Conservation (phyloP, 768 basidiomycete genomes). For the Mycena alexandri region DNA sequence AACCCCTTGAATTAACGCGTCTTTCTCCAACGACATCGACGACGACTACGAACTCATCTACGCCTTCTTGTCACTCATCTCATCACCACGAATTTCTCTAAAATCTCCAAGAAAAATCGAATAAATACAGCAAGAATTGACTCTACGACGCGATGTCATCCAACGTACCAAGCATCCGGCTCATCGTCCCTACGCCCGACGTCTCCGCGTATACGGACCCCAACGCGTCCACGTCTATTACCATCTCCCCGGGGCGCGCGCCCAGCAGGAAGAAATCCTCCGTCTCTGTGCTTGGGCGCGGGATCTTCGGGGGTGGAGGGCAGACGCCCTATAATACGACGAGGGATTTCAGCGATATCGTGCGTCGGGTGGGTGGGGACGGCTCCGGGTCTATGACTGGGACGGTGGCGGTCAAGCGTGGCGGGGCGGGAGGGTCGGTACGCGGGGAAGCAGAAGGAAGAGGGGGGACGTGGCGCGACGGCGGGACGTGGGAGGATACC, state of each 20-base stretch:
- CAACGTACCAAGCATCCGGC: conserved; percentile 58
- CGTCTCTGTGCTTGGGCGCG: conserved; percentile 55
- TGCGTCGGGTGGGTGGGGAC: conserved; percentile 60
- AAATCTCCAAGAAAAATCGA: conserved; percentile 1
- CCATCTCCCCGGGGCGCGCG: conserved; percentile 41
- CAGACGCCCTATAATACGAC: conserved; percentile 43
- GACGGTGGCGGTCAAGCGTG: conserved; percentile 79
- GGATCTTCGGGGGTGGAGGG: background rate
- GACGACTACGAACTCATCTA: conserved; percentile 7
- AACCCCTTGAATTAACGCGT: conserved; percentile 25
- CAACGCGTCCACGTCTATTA: conserved; percentile 44
- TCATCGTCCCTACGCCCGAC: conserved; percentile 64
- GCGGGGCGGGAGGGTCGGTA: conserved; percentile 73
- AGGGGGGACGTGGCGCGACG: conserved; percentile 60
- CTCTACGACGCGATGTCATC: background rate
- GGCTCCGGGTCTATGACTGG: conserved; percentile 44
- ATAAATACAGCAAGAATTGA: background rate
- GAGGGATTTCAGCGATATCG: conserved; percentile 71
- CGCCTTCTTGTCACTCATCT: background rate
- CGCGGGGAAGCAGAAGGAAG: conserved; percentile 60
- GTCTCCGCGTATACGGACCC: conserved; percentile 41
- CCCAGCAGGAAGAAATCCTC: conserved; percentile 62
- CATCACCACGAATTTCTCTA: background rate
- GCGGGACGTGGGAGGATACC: conserved; percentile 55
- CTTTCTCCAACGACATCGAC: background rate